phyloP scores from a whole-genome alignment of 1,139 yeast genomes.

The Lodderomyces theae region DNA sequence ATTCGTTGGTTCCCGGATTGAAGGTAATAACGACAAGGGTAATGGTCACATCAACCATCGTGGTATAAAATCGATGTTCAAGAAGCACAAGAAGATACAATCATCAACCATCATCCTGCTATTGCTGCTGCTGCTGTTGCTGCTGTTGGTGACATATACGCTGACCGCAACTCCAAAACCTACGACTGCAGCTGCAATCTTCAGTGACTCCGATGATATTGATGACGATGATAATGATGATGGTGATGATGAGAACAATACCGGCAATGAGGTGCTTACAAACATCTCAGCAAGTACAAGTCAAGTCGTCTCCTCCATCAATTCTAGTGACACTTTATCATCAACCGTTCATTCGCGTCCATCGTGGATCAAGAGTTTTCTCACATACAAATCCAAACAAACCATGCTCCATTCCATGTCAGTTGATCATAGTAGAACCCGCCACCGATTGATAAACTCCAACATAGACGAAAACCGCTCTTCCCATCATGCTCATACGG shows the following conservation, averaged over 20 bases:
- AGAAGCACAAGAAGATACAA: too few species aligned
- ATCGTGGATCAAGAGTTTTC: conserved; percentile 20
- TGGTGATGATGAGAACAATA: too few species aligned
- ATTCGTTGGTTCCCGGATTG: conserved; percentile 4
- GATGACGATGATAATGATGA: conserved; percentile 4
- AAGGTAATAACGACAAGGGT: background rate
- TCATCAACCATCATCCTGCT: background rate
- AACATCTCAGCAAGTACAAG: too few species aligned
- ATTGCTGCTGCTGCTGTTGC: background rate
- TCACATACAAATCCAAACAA: conserved; percentile 5
- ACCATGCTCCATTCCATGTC: background rate
- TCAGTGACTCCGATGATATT: background rate
- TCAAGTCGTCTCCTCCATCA: too few species aligned
- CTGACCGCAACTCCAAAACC: background rate
- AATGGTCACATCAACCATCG: background rate
- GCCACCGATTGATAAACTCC: conserved; percentile 2
- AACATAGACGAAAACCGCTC: too few species aligned
- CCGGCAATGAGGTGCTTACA: too few species aligned
- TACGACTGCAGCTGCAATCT: background rate
- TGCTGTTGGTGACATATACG: conserved; percentile 1
- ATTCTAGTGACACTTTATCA: conserved; percentile 3
- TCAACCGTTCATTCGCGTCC: conserved; percentile 13
- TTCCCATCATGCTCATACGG: too few species aligned
- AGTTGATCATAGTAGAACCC: background rate
- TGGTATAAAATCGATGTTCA: background rate